Evolutionary conservation across 352 stramenopile species (phyloP), one percentile per base, ranked within the genome.

Genomic region (Pythium folliculosum): DNA sequence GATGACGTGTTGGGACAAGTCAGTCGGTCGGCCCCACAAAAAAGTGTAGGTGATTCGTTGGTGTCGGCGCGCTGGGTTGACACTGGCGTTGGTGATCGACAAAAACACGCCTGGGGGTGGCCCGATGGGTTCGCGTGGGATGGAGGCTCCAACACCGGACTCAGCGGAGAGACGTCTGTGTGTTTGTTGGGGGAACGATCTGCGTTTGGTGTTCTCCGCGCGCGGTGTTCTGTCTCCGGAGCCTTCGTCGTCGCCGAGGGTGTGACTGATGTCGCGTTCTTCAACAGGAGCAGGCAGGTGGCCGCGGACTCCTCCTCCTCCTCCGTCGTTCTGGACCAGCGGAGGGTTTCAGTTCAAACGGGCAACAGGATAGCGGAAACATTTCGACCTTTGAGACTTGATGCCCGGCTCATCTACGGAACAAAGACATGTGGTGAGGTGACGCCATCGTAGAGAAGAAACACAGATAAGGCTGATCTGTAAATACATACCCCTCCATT

Each of bases 331-430:
- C 27, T 60, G 53, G 53, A 60, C 63, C 32, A 57, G 43, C 50
- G 25, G 51, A 62, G 58, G 51, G 65, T 71, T 65, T 71, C 65
- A 71, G 65, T 60, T 40, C 56, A 49, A 50, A 22, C 14, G 47
- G 43, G 35, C 35, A 25, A 32, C 56, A 54, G 55, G 52, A 53
- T 62, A 38, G 55, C 38, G 40, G 43, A 53, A 63, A 32, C 35
- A 54, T 37, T 56, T 60, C 47, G 21, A 64, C 65, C 65, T 71
- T 30, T 43, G 21, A 60, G n/a, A 71, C 16, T 25, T 52, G 57
- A 71, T 71, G 52, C n/a, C 40, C 44, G 57, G 55, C 64, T 60
- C 55, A 59, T 60, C 38, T 43, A 51, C 38, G 62, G 63, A 16
- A 43, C 62, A 69, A 69, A 69, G 62, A 69, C 52, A 63, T 21